Evolutionary conservation across 169 alveolate species (phyloP), one percentile per base, ranked within the genome.

Genomic region (Eimeria maxima): DNA sequence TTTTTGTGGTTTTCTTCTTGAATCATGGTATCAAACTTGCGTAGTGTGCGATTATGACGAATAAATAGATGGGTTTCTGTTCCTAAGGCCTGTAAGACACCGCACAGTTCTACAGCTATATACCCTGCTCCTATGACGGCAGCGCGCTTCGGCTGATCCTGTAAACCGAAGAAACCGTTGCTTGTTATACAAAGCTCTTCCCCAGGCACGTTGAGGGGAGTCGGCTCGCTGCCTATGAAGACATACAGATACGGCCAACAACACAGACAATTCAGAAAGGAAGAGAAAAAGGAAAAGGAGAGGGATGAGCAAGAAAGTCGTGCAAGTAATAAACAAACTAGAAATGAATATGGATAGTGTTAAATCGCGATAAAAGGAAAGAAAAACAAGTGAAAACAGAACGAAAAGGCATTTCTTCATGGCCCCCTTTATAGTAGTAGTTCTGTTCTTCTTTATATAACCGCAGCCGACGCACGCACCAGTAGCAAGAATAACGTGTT

Each of bases 121-220:
- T 99, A 99, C 6, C 99, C 99, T 16, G 99, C 99, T 3, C 99
- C 99, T 14, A 98, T 96, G 38, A 99, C 98, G n/a, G 99, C 97
- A 20, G 98, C 98, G 78, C 97, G 98, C 95, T 98, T 98, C 38
- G 99, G 99, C 73, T 98, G 97, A 92, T 97, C 96, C 92, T 98
- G 97, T 94, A 98, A 93, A 27, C 95, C 97, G 95, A 99, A 99
- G 95, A 99, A 97, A 84, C 98, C 99, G 96, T 99, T 99, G 90
- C 99, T 97, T 78, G 97, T 97, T 63, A 98, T 97, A 87, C 98
- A 96, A 81, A 69, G 92, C 95, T 98, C 98, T 18, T 93, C 97
- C 27, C 99, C 99, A 65, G 97, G 97, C 22, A 98, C 97, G 47
- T 96, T 97, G 29, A 96, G 98, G 53, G 96, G 92, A 24, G 93